Base-by-base conservation (phyloP, 345 rosid species). In the Theobroma cacao region DNA sequence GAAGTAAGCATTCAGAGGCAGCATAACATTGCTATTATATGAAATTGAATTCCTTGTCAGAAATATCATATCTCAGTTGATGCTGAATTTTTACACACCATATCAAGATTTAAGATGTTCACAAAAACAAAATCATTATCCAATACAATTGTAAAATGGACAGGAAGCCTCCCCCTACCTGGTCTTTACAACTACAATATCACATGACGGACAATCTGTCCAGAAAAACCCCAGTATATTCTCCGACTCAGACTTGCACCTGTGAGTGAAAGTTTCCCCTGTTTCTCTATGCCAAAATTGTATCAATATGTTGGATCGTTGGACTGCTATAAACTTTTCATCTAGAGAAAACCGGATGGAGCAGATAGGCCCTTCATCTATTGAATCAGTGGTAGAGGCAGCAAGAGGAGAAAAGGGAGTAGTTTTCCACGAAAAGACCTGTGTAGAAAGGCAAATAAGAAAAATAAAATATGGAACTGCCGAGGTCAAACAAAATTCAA, bases 211-310 rank as follows among this genome's bases (percentile, higher is more conserved):
- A 85, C 97, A 92, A 86, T 97, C 99, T 26, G 95, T 93, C 98
- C 98, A 97, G 82, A 96, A 94, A 84, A 92, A 92, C 67, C 99
- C 98, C 69, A 96, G 86, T 81, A 96, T 88, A 80, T 85, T 90
- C 86, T 90, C 98, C 60, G 97, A 90, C 76, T 91, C 98, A 67
- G 91, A 72, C 82, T 80, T 92, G 88, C 93, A 91, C 76, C 66
- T 89, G 68, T 92, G 90, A 78, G 55, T 80, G 77, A 89, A 88
- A 80, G 82, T 87, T 82, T 89, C 87, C 78, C 88, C 84, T 62
- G 97, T 90, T 84, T 92, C 97, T 85, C 94, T 87, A 79, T 89
- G 82, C 83, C 80, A 89, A 85, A 96, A 87, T 78, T 92, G 92
- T 78, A 96, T 81, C 81, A 91, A 97, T 77, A 80, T 81, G 79